Evolutionary conservation across 2,329 filamentous ascomycete species (phyloP), one percentile per base, ranked within the genome.

Genomic region (Colletotrichum coccodes): DNA sequence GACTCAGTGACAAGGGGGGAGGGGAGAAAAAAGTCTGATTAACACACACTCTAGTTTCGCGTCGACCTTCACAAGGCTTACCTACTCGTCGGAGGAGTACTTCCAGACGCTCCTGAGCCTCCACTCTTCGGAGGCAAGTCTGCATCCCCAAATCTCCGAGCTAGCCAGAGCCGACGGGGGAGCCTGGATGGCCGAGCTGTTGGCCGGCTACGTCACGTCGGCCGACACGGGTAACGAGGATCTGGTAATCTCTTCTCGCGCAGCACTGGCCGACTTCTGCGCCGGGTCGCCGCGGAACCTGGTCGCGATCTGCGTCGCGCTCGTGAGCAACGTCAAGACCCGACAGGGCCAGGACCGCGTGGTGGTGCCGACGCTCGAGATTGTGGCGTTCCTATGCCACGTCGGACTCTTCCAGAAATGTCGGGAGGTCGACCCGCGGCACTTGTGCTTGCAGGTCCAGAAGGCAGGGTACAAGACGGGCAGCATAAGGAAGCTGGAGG

Each of bases 381-480:
- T 95, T 3, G 76, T 92, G 1, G 91, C 91, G 0, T 97, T 96
- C 74, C 80, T 98, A 36, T 86, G 97, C 77, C 90, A 95, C 81
- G 86, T 83, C 52, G 85, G 80, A 12, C 77, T 85, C 58, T 83
- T 86, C 72, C 82, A 80, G 77, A 78, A 73, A 30, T 82, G 78
- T 72, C 72, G 74, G 11, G 73, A 72, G 6, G 72, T 84, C 18
- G 81, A 85, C 71, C 77, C 84, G 76, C 88, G 89, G 69, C 84
- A 79, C 7, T 80, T 97, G 3, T 94, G 94, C 68, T 83, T 90
- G 7, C 84, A 90, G 40, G 88, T 92, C 4, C 94, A 97, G 75
- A 94, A 91, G 78, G 87, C 92, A 0, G 92, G 95, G 71, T 95
- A 92, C 82, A 95, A 95, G 80, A 92, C 92, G 1, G 90, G 91